Percentiles rank a stretch among this genome's conserved stretches.
phyloP scores from a whole-genome alignment of 2,329 filamentous ascomycete species.

The Fusarium anthophilum region DNA sequence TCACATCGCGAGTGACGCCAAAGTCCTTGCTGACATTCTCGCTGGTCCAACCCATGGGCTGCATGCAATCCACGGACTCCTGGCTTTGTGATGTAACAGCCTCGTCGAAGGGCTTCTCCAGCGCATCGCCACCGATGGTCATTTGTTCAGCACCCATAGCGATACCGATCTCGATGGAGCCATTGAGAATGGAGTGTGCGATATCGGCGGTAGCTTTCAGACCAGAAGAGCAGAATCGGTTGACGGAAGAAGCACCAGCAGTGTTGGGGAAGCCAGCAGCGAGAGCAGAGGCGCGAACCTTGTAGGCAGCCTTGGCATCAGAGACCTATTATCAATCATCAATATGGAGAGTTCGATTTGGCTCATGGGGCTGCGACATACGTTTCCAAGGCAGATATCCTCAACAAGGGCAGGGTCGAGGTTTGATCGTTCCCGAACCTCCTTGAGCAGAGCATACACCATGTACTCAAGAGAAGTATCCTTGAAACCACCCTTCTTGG shows the following conservation, averaged over 20 bases:
- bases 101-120: conserved; percentile 79
- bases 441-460: conserved; percentile 82
- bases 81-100: conserved; percentile 76
- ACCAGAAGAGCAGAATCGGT: conserved; percentile 97
- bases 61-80: conserved; percentile 85
- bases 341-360: neutral
- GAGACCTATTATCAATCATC: conserved; percentile 66
- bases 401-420: conserved; percentile 84
- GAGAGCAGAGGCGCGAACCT: conserved; percentile 86
- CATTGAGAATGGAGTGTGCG: conserved; percentile 82
- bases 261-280: conserved; percentile 96
- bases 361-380: conserved; percentile 49
- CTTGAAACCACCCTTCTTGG: conserved; percentile 92
- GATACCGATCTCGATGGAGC: conserved; percentile 86
- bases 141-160: conserved; percentile 92
- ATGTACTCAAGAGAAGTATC: conserved; percentile 91
- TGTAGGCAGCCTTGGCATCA: conserved; percentile 88
- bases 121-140: conserved; percentile 75
- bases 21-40: conserved; percentile 97
- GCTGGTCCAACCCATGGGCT: conserved; percentile 97
- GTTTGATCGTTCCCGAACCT: conserved; percentile 75
- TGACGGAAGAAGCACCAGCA: conserved; percentile 80
- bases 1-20: conserved; percentile 78
- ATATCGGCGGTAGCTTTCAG: conserved; percentile 96
- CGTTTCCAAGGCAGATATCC: conserved; percentile 93